These are phyloP conservation scores for Senecio squalidus DNA, from an alignment of 140 eudicot genomes.

Conservation along the genomic window DNA sequence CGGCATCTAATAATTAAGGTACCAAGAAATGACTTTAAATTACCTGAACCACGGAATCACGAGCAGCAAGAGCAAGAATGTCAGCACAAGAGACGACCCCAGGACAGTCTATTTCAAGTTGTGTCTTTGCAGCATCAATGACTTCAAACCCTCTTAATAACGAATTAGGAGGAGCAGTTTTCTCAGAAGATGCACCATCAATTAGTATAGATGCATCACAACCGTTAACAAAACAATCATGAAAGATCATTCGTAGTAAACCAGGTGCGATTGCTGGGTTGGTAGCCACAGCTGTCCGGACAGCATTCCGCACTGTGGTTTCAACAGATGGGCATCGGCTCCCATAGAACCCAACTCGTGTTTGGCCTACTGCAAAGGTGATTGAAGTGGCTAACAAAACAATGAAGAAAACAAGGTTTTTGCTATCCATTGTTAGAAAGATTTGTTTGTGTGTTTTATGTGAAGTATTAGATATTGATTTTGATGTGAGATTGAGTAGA, in stretches of 20 bases:
- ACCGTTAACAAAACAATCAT: conserved; percentile 75
- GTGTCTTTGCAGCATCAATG: conserved; percentile 57
- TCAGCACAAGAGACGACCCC: conserved; percentile 70
- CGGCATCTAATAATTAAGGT: no score
- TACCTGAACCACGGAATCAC: no score
- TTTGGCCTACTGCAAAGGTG: no score
- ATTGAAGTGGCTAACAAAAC: no score
- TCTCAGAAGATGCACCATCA: no score
- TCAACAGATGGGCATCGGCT: conserved; percentile 49
- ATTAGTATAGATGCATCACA: conserved; percentile 60
- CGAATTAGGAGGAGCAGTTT: conserved; percentile 35
- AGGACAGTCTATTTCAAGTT: conserved; percentile 53
- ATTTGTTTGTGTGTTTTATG: no score
- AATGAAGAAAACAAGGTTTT: no score
- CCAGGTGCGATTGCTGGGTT: conserved; percentile 52
- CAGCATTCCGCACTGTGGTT: conserved; percentile 41
- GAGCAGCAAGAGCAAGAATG: no score
- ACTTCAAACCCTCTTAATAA: conserved; percentile 62
- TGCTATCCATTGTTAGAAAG: no score
- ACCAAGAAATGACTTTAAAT: no score
- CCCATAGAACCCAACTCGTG: conserved; percentile 44
- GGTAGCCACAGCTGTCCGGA: conserved; percentile 27
- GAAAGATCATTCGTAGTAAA: conserved; percentile 59
- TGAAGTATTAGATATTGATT: no score
- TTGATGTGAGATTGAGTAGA: no score